Percentiles rank a stretch among this genome's conserved stretches.
Evolutionary conservation across 1,139 yeast species (phyloP).

Genomic region (Spathaspora sp.): DNA sequence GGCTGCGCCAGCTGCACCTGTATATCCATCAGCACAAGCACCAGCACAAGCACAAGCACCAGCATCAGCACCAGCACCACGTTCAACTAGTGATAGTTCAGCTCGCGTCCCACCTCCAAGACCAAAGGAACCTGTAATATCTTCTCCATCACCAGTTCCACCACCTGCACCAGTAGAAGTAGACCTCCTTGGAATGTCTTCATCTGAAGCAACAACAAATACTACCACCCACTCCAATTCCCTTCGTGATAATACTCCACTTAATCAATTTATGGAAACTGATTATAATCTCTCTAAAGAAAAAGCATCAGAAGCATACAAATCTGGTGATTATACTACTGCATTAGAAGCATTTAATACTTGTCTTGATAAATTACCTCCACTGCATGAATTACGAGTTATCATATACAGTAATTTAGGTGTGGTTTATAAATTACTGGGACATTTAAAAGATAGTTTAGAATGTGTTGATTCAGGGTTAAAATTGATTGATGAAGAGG

Average conservation of each 20-base stretch:
- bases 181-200: conserved; percentile 24
- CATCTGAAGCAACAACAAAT: conserved; percentile 2
- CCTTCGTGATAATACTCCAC: conserved; percentile 16
- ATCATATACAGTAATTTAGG: conserved; percentile 78
- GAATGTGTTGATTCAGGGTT: conserved; percentile 58
- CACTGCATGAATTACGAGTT: conserved; percentile 62
- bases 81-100: not conserved
- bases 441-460: conserved; percentile 67
- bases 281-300: conserved; percentile 57
- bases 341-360: conserved; percentile 63
- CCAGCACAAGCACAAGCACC: not conserved
- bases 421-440: conserved; percentile 65
- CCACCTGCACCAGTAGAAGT: conserved; percentile 15
- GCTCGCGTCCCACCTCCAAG: conserved; percentile 4
- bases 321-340: conserved; percentile 75
- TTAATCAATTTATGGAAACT: conserved; percentile 46
- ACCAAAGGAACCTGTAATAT: not conserved
- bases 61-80: not conserved
- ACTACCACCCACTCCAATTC: not conserved
- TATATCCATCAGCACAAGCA: not conserved
- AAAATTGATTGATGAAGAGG: conserved; percentile 48
- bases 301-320: conserved; percentile 63
- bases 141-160: conserved; percentile 10
- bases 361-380: conserved; percentile 65
- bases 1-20: not conserved